Conservation (phyloP, 1,284 basidiomycete species). For the Papiliotrema terrestris region DNA sequence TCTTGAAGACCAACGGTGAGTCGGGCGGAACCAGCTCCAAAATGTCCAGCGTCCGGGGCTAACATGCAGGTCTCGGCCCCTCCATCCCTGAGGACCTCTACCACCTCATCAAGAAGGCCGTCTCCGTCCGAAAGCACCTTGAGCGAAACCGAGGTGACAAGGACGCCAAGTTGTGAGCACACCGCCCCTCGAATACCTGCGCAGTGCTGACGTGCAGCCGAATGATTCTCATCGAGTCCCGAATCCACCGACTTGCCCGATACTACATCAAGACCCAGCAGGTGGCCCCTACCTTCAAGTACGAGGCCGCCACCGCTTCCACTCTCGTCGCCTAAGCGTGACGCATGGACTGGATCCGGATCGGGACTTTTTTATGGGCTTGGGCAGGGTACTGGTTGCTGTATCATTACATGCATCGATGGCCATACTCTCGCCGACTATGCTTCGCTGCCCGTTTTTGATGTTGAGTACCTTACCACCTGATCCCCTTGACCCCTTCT, state of each 20-base stretch:
- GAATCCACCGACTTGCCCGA: slow-evolving; percentile 90
- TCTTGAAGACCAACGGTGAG: slow-evolving; percentile 91
- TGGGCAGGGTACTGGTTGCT: slow-evolving; percentile 1
- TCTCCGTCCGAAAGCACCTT: slow-evolving; percentile 97
- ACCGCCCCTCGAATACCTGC: background rate
- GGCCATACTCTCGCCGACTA: background rate
- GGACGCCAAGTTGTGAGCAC: slow-evolving; percentile 79
- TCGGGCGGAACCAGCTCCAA: slow-evolving; percentile 13
- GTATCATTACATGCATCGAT: slow-evolving; percentile 2
- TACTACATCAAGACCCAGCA: slow-evolving; percentile 99
- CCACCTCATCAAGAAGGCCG: slow-evolving; percentile 99
- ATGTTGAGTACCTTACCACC: background rate
- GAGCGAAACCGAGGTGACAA: slow-evolving; percentile 98
- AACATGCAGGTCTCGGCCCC: slow-evolving; percentile 77
- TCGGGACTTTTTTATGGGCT: background rate
- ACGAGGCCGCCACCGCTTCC: slow-evolving; percentile 87
- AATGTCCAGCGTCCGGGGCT: slow-evolving; percentile 5
- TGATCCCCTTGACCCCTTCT: too few relatives aligned
- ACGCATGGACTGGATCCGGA: background rate
- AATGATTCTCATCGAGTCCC: slow-evolving; percentile 95
- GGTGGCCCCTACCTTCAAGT: slow-evolving; percentile 96
- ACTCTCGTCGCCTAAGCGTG: slow-evolving; percentile 49
- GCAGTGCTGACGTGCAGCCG: slow-evolving; percentile 51
- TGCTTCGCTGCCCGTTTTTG: background rate
- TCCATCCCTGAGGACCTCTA: slow-evolving; percentile 98